Evolutionary conservation across 257 asterid genomes (phyloP), one percentile per base, ranked within the genome.

Genomic region (Galeopsis tetrahit): DNA sequence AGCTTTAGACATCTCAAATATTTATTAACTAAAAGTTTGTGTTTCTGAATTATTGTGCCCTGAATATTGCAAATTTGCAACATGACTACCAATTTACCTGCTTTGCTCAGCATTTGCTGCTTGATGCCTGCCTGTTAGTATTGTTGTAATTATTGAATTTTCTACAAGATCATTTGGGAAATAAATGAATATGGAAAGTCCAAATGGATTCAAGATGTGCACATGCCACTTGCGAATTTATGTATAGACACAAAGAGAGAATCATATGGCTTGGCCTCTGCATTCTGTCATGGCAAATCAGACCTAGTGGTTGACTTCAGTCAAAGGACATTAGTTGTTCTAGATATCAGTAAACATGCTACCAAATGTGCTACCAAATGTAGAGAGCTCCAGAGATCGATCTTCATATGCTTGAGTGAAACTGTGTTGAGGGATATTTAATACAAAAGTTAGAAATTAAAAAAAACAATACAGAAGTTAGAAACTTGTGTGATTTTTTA

Each of bases 401-500:
- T 46, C 71, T 59, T 65, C 28, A 53, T 14, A 52, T 9, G 66
- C 4, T 51, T 52, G 15, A 68, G 33, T 32, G 38, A 46, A 68
- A 56, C 61, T 63, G 68, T 43, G 40, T 15, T 4, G 15, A 48
- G 3, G 36, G 36, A 5, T 40, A 21, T 7, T 21, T 6, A 38
- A 11, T 15, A 53, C 55, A 13, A n/a, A 21, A 21, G 28, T 21
- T 21, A 21, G 28, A 21, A 21, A 21, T 0, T 0, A 21, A 21
- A 21, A 21, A 21, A 21, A 21, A 21, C 28, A 21, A 21, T 21
- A 21, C 28, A 21, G 28, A 21, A 32, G 17, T 62, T 59, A 34
- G 15, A 17, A 38, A 61, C 56, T 57, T 46, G 0, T 21, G 21
- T 77, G 72, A 6, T 49, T 51, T 64, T 72, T 14, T 74, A 60